phyloP scores from a whole-genome alignment of 345 rosid species.

The Gossypium rotundifolium region DNA sequence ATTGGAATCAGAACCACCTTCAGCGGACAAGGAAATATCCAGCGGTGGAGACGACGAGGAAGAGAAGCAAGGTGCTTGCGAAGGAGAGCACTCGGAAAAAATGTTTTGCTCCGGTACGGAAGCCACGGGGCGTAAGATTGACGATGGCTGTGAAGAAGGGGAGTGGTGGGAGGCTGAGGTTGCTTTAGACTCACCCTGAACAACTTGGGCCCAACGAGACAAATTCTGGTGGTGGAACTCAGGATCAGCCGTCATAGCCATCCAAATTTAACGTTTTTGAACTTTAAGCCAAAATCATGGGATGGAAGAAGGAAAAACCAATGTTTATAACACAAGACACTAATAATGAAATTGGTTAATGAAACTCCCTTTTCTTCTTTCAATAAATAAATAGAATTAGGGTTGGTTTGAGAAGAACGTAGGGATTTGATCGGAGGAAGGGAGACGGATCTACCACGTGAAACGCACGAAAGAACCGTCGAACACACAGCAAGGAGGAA shows the following conservation, averaged over 20 bases:
- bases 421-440: neutral
- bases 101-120: slow-evolving; percentile 18
- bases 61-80: slow-evolving; percentile 17
- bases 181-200: slow-evolving; percentile 35
- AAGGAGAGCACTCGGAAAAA: slow-evolving; percentile 20
- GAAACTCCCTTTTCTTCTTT: neutral
- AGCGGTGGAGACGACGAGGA: slow-evolving; percentile 6
- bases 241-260: slow-evolving; percentile 46
- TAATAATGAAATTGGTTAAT: neutral
- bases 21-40: slow-evolving; percentile 21
- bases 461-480: slow-evolving; percentile 18
- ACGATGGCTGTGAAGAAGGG: slow-evolving; percentile 20
- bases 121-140: slow-evolving; percentile 10
- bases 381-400: neutral
- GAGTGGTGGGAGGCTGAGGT: slow-evolving; percentile 10
- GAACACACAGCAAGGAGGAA: neutral
- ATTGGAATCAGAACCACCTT: slow-evolving; percentile 24
- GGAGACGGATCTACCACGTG: slow-evolving; percentile 16
- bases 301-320: neutral
- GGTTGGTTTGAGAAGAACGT: neutral
- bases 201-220: slow-evolving; percentile 40
- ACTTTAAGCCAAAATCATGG: slow-evolving; percentile 4
- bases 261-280: slow-evolving; percentile 23
- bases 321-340: slow-evolving; percentile 10
- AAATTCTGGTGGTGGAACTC: slow-evolving; percentile 25